Evolutionary conservation across 768 basidiomycete species (phyloP).

Genomic region (Suillus spraguei): DNA sequence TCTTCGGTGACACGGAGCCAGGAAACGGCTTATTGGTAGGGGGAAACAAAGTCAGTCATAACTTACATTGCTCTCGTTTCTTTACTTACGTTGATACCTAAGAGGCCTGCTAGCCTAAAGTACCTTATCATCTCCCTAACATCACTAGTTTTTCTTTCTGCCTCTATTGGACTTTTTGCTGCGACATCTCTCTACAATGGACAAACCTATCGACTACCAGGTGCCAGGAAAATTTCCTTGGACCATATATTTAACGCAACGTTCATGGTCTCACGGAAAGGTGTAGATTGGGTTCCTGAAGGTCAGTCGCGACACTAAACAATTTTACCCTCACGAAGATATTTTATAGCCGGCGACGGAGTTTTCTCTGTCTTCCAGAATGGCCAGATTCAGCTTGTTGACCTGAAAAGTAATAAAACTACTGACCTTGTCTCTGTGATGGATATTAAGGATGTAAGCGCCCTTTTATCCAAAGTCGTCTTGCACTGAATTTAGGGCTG

Average conservation of each 20-base stretch:
- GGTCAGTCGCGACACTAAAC: slow-evolving; percentile 48
- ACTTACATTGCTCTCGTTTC: slow-evolving; percentile 8
- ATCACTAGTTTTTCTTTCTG: slow-evolving; percentile 61
- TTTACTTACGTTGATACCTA: slow-evolving; percentile 3
- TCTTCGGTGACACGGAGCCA: slow-evolving; percentile 27
- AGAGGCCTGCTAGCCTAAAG: slow-evolving; percentile 58
- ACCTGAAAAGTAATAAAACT: slow-evolving; percentile 76
- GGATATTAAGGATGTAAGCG: slow-evolving; percentile 68
- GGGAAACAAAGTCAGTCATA: slow-evolving; percentile 36
- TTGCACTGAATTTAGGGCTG: slow-evolving; percentile 10
- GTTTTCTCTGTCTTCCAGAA: slow-evolving; percentile 72
- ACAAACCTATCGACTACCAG: slow-evolving; percentile 50
- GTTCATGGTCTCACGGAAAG: slow-evolving; percentile 51
- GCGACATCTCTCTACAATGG: slow-evolving; percentile 69
- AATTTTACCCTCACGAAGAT: slow-evolving; percentile 13
- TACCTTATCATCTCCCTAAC: slow-evolving; percentile 64
- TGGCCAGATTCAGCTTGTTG: slow-evolving; percentile 75
- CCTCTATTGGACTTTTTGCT: slow-evolving; percentile 75
- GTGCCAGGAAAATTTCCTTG: slow-evolving; percentile 73
- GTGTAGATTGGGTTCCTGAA: slow-evolving; percentile 88
- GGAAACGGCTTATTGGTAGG: slow-evolving; percentile 39
- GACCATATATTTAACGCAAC: slow-evolving; percentile 95
- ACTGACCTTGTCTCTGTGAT: slow-evolving; percentile 54
- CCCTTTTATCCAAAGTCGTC: background rate
- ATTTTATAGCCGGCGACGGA: slow-evolving; percentile 82